Base-by-base conservation (phyloP, 306 rosid species). In the Trifolium dubium region DNA sequence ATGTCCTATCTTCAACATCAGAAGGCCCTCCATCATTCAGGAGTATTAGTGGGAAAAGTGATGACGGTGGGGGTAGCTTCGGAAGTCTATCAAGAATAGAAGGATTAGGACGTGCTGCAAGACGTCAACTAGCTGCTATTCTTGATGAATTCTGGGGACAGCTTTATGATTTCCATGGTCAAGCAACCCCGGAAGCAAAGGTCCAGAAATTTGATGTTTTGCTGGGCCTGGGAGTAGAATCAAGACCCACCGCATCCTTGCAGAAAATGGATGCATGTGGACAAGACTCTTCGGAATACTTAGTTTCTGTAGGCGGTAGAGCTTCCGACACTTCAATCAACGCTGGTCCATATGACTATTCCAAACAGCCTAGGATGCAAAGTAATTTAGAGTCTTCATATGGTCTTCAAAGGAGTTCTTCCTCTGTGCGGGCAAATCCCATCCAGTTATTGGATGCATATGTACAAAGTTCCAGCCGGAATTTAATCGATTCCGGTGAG, bases 101-200 rank as follows among this genome's bases (percentile, higher is more conserved):
- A 55, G 99, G 99, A 79, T 85, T 92, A 79, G 98, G 98, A 40
- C 98, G 99, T 66, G 96, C 93, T 41, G 97, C 93, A 81, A 90
- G 99, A 82, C 96, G 93, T 43, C 92, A 95, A 58, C 87, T 95
- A 74, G 93, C 98, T 49, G 69, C 78, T 29, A 75, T 75, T 81
- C 99, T 95, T 54, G 88, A 88, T 31, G 98, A 92, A 56, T 95
- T 95, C 63, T 95, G 99, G 99, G 93, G 96, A 60, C 92, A 88
- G 50, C 86, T 95, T 30, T 95, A 82, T 85, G 97, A 87, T 87
- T 87, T 81, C 67, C 88, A 90, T 55, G 99, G 99, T 30, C 85
- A 77, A 73, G 64, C 79, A 63, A 88, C 88, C 70, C 85, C 54
- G 43, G 90, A 81, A 56, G 95, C 98, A 8, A 94, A 74, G 85